Base-by-base conservation (phyloP, 2,329 filamentous ascomycete genomes). In the Blastomyces silverae region DNA sequence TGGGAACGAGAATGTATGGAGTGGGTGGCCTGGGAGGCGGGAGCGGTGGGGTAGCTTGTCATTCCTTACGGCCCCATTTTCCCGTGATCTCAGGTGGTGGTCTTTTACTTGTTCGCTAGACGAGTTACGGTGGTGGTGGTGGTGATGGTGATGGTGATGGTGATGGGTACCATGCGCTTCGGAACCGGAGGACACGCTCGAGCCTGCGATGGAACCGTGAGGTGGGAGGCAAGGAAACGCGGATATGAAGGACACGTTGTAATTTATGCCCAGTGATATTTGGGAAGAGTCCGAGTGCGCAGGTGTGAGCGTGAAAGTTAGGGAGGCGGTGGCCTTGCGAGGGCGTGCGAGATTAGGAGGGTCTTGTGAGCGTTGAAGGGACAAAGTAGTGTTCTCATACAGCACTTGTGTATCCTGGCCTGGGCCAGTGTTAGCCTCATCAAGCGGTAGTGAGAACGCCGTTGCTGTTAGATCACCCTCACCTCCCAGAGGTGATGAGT, bases 201-300 rank as follows among this genome's bases (percentile, higher is more conserved):
- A 34, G 42, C 67, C 64, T 63, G 65, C 58, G 37, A 64, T 58
- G 42, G 73, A 71, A 3, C 77, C 77, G 7, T 71, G 68, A 2
- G 82, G 81, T 13, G 79, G 76, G 7, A 75, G 78, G 70, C 84
- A 86, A 22, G 81, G 82, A 69, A 82, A 82, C 1, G 83, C 82
- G 0, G 82, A 79, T 55, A 86, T 74, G 69, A 85, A 86, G 37
- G 81, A 78, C 17, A 83, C 78, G 65, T 84, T 82, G 70, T 83
- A 78, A 20, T 73, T 75, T 34, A 85, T 72, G 0, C 79, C 74
- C 39, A 81, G 73, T 13, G 72, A 69, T 15, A 77, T 67, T 20
- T 70, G 68, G 31, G 63, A 67, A 2, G 71, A 65, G 52, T 52
- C 59, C 1, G 53, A 52, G 28, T 60, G 34, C 15, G 59, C 69